These are phyloP conservation scores for Margaritispora aquatica DNA, from an alignment of 495 filamentous ascomycete genomes.

Conservation along the genomic window DNA sequence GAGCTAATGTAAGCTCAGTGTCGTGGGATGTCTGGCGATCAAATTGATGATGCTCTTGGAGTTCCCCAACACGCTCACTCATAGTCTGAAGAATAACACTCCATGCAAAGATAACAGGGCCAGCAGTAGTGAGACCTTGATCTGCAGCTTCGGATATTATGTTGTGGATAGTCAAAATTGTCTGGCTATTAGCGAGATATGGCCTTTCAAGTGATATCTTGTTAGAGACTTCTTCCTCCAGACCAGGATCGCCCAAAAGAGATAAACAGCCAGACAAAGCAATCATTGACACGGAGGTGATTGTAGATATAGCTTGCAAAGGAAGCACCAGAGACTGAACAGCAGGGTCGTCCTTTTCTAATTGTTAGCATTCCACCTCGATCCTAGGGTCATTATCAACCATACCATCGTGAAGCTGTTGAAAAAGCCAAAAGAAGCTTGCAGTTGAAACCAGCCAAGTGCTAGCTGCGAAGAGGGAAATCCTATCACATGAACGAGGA, in stretches of 20 bases:
- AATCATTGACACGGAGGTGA: slow-evolving; percentile 68
- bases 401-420: slow-evolving; percentile 48
- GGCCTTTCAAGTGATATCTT: slow-evolving; percentile 35
- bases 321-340: slow-evolving; percentile 52
- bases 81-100: slow-evolving; percentile 64
- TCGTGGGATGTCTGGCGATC: slow-evolving; percentile 16
- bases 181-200: slow-evolving; percentile 56
- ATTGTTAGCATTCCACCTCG: slow-evolving; percentile 7
- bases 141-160: slow-evolving; percentile 47
- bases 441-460: slow-evolving; percentile 67
- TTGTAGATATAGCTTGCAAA: slow-evolving; percentile 60
- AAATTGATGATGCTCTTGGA: background rate
- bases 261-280: slow-evolving; percentile 50
- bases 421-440: slow-evolving; percentile 59
- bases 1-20: slow-evolving; percentile 34
- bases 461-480: slow-evolving; percentile 53
- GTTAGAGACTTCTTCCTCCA: slow-evolving; percentile 25
- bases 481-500: slow-evolving; percentile 49
- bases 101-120: slow-evolving; percentile 71
- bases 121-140: slow-evolving; percentile 41
- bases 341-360: slow-evolving; percentile 26
- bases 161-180: slow-evolving; percentile 59
- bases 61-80: slow-evolving; percentile 3
- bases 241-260: slow-evolving; percentile 30
- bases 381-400: slow-evolving; percentile 24